Evolutionary conservation across 257 asterid species (phyloP), one percentile per base, ranked within the genome.

Genomic region (Gentiana macrophylla): DNA sequence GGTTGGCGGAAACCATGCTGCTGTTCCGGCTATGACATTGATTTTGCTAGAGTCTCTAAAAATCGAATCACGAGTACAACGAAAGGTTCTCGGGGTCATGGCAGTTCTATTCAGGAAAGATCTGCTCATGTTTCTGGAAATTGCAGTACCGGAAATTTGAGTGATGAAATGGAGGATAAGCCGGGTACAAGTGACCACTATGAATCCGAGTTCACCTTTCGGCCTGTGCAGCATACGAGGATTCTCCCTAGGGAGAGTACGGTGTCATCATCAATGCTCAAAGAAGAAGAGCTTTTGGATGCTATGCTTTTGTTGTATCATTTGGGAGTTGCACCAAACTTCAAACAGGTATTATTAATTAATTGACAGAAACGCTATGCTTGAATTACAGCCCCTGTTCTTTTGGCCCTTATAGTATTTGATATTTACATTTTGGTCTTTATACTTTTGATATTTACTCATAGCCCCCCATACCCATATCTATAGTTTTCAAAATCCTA

Each of bases 201-300:
- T 62, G 96, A 82, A 60, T 68, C 94, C 2, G 95, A 82, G 72
- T 79, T 75, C 72, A 76, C 78, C 51, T 90, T 77, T 78, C 80
- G 84, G 55, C 84, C 95, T 53, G 64, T 74, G 77, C 98, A 83
- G 64, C 95, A 82, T 48, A 61, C 74, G 70, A 80, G 80, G 72
- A 70, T 73, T 72, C 66, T 87, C 54, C 79, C 77, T 32, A 76
- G 82, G 71, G 86, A 79, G 50, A 79, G 70, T 70, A 61, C 70
- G 12, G 65, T 79, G 72, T 68, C 95, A 61, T 79, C 94, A 12
- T 81, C 89, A 68, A 74, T 92, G 53, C 74, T 90, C 49, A 90
- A 84, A 68, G 98, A 90, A 80, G 96, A 90, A 70, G 98, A 90
- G 77, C 96, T 90, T 68, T 69, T 90, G 56, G 96, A 90, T 79